Evolutionary conservation across 176 grass and related monocot species (phyloP), one percentile per base, ranked within the genome.

Genomic region (Phoenix dactylifera): DNA sequence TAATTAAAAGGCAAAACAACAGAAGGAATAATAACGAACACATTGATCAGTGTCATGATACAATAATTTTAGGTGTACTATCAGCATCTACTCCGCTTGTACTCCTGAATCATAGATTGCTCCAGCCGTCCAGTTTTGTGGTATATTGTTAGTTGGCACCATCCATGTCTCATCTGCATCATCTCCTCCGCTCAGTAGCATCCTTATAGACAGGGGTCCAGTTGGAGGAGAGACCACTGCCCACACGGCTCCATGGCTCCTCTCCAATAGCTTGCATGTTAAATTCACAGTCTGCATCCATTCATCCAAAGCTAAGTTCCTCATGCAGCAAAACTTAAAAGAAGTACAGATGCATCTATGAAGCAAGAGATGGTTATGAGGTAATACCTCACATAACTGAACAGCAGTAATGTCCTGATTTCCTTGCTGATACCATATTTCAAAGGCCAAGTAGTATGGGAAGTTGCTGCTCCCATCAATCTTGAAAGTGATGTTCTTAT

Each of bases 221-320:
- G 59, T 85, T 60, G 84, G 81, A 23, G 81, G 85, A 52, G 62
- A 72, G 28, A 75, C 25, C 17, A 74, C 66, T 15, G 68, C 85
- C 81, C 89, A 95, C n/a, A 76, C 62, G 28, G 84, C 84, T 64
- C 77, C 77, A 26, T 88, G 89, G 52, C 74, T 85, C 63, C 68
- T 67, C 49, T 74, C 65, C 67, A 84, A 71, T 53, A 87, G 64
- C 54, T 95, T 80, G 60, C 81, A 89, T 77, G 64, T 85, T 25
- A 83, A 74, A 49, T 77, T 85, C 62, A 79, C 72, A 53, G 72
- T 85, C 81, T 89, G 74, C 75, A 80, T 71, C 50, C 55, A 58
- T 44, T 22, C 26, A 48, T 60, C 15, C 12, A 30, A 22, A 30
- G 28, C 28, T 30, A 30, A 28, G 28, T 30, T 30, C 6, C 28